phyloP scores from a whole-genome alignment of 495 filamentous ascomycete genomes.

The Aspergillus nidulans region DNA sequence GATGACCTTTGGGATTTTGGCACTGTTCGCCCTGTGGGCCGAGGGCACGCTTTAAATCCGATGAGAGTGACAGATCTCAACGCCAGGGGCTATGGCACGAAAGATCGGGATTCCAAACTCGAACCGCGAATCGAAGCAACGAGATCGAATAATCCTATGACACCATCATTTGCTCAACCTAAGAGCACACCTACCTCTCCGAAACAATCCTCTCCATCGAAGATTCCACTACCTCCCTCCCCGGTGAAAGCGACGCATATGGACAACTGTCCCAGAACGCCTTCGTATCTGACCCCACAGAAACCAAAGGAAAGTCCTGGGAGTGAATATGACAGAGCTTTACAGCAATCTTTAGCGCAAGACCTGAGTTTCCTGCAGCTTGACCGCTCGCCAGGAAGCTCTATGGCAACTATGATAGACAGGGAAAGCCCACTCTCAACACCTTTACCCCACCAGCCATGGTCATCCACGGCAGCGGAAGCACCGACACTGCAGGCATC shows the following conservation, averaged over 20 bases:
- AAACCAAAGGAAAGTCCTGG: conserved; percentile 30
- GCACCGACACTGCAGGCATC: conserved; percentile 47
- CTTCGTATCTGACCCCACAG: conserved; percentile 30
- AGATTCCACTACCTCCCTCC: conserved; percentile 55
- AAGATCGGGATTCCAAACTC: conserved; percentile 39
- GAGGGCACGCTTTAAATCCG: conserved; percentile 53
- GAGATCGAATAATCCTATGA: conserved; percentile 9
- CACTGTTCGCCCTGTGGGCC: conserved; percentile 69
- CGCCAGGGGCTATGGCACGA: conserved; percentile 47
- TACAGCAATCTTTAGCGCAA: conserved; percentile 56
- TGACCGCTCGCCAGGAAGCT: conserved; percentile 17
- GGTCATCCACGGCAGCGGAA: conserved; percentile 33
- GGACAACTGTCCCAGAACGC: conserved; percentile 43
- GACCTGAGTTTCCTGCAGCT: conserved; percentile 52
- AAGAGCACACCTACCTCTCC: conserved; percentile 13
- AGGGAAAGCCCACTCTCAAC: conserved; percentile 23
- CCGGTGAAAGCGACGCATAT: conserved; percentile 29
- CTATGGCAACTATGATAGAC: conserved; percentile 12
- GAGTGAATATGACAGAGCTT: conserved; percentile 54
- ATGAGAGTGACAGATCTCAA: conserved; percentile 75
- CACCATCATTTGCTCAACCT: conserved; percentile 11
- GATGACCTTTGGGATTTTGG: conserved; percentile 97
- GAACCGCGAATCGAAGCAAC: conserved; percentile 30
- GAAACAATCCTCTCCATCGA: conserved; percentile 47
- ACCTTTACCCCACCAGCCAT: conserved; percentile 23